phyloP scores from a whole-genome alignment of 2,329 filamentous ascomycete species.

The Rhynchosporium agropyri region DNA sequence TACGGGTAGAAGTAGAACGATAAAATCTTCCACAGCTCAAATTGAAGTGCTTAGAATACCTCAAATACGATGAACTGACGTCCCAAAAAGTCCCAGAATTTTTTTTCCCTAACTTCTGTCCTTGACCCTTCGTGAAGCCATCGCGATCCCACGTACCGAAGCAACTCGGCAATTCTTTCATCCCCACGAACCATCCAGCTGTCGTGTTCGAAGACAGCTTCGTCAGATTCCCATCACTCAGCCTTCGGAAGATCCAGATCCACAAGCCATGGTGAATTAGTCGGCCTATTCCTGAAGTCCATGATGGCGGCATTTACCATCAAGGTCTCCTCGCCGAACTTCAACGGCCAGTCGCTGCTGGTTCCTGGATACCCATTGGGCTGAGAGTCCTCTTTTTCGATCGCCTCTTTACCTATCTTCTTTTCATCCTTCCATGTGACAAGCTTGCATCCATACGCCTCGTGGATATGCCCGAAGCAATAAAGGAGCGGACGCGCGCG shows the following conservation, averaged over 20 bases:
- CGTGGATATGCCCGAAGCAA: slow-evolving; percentile 66
- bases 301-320: slow-evolving; percentile 61
- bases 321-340: slow-evolving; percentile 44
- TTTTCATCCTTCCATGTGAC: slow-evolving; percentile 52
- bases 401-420: slow-evolving; percentile 18
- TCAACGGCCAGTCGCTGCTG: neutral
- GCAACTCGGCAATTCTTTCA: too few species aligned
- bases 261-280: slow-evolving; percentile 57
- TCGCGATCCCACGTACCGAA: too few species aligned
- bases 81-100: too few species aligned
- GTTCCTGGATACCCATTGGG: slow-evolving; percentile 20
- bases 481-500: slow-evolving; percentile 57
- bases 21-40: too few species aligned
- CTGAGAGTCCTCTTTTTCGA: slow-evolving; percentile 30
- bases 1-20: too few species aligned
- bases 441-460: slow-evolving; percentile 54
- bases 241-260: slow-evolving; percentile 41
- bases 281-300: slow-evolving; percentile 47
- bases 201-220: too few species aligned
- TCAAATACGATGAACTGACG: too few species aligned
- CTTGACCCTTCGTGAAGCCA: too few species aligned
- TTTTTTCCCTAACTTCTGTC: too few species aligned
- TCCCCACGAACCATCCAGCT: too few species aligned
- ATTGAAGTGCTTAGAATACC: too few species aligned
- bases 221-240: neutral